These are phyloP conservation scores for Microbotryomycetes sp. DNA, from an alignment of 1,284 basidiomycete genomes.

Conservation along the genomic window DNA sequence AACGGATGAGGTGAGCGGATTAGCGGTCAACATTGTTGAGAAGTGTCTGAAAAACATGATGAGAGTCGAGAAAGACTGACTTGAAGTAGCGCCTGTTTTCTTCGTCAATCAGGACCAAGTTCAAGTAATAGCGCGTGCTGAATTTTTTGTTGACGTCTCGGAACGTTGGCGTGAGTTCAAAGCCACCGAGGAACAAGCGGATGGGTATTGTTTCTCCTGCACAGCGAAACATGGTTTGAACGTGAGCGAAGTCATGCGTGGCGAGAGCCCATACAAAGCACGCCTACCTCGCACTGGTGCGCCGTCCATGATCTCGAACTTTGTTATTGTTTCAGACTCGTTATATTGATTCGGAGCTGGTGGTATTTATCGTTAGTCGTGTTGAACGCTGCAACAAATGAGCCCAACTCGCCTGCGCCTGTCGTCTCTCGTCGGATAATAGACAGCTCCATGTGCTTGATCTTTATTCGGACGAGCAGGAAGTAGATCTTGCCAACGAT, in stretches of 20 bases:
- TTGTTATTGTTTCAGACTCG: slow-evolving; percentile 97
- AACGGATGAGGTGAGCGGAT: too few relatives aligned
- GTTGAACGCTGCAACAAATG: neutral
- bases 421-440: slow-evolving; percentile 97
- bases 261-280: too few relatives aligned
- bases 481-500: slow-evolving; percentile 99
- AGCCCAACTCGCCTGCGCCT: slow-evolving; percentile 55
- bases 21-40: neutral
- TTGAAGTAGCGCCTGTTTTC: slow-evolving; percentile 95
- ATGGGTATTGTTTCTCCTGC: slow-evolving; percentile 96
- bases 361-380: neutral
- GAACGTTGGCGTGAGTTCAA: slow-evolving; percentile 97
- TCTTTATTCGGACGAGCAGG: slow-evolving; percentile 95
- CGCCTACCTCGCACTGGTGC: slow-evolving; percentile 76
- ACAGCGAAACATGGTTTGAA: too few relatives aligned
- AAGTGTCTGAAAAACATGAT: too few relatives aligned
- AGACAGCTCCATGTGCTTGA: slow-evolving; percentile 98
- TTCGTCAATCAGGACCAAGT: slow-evolving; percentile 89
- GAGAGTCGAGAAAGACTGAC: slow-evolving; percentile 19
- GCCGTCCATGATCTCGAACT: slow-evolving; percentile 99
- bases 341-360: slow-evolving; percentile 91
- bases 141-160: slow-evolving; percentile 99
- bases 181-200: slow-evolving; percentile 92
- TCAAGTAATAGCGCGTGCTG: slow-evolving; percentile 91
- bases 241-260: neutral